A percentile compares a stretch with the other conserved stretches of the same genome.
Conservation (phyloP, 1,284 basidiomycete species). For the Rhizopogon parksii region DNA sequence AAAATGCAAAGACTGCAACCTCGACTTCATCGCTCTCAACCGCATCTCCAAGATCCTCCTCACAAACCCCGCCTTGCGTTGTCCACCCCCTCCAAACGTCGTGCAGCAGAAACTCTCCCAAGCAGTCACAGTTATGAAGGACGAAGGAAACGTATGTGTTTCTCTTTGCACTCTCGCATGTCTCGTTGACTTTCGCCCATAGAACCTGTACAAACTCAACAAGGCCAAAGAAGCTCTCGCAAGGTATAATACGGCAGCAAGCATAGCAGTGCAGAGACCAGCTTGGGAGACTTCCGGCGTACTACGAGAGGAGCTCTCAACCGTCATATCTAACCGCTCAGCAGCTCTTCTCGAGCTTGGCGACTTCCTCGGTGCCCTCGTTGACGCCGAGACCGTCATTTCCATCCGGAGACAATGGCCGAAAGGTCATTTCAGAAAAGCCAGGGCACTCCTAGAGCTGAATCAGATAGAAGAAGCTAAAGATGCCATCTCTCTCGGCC, state of each 20-base stretch:
- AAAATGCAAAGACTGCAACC: slow-evolving; percentile 62
- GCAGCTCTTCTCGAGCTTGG: slow-evolving; percentile 76
- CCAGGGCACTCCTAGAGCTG: slow-evolving; percentile 81
- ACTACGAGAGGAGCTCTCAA: slow-evolving; percentile 84
- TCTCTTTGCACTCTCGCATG: slow-evolving; percentile 1
- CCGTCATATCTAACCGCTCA: slow-evolving; percentile 86
- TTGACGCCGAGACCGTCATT: slow-evolving; percentile 90
- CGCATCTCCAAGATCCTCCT: slow-evolving; percentile 65
- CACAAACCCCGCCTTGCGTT: slow-evolving; percentile 63
- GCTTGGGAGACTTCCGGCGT: slow-evolving; percentile 84
- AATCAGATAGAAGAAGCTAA: slow-evolving; percentile 68
- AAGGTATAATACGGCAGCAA: slow-evolving; percentile 80
- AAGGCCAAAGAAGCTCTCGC: slow-evolving; percentile 72
- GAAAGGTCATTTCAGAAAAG: slow-evolving; percentile 93
- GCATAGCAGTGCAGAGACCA: slow-evolving; percentile 77
- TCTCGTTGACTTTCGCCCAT: slow-evolving; percentile 9
- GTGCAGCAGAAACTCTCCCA: slow-evolving; percentile 69
- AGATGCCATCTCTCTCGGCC: slow-evolving; percentile 75
- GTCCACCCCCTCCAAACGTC: slow-evolving; percentile 78
- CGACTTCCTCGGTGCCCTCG: slow-evolving; percentile 77
- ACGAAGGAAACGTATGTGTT: slow-evolving; percentile 77
- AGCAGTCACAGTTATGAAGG: slow-evolving; percentile 72
- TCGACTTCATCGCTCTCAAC: slow-evolving; percentile 69
- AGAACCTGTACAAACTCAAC: slow-evolving; percentile 74
- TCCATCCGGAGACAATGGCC: slow-evolving; percentile 83